phyloP scores from a whole-genome alignment of 2,329 filamentous ascomycete genomes.

The Fusarium chuoi region DNA sequence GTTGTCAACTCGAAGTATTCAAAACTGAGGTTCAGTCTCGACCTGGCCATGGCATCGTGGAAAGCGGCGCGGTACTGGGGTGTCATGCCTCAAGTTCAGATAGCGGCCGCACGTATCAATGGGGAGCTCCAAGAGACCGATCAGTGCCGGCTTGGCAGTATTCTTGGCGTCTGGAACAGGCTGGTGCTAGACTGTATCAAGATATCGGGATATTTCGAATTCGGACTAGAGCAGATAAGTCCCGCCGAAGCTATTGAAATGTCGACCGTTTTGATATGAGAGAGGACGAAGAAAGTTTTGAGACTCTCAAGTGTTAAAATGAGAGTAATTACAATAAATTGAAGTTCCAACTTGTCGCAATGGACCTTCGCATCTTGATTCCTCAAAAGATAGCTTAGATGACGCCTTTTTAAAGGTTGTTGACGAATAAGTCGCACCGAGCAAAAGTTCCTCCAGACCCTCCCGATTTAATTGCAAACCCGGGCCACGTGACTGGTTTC shows the following conservation, averaged over 20 bases:
- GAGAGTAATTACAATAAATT: not conserved
- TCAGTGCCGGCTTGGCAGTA: not conserved
- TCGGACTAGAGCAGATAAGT: not conserved
- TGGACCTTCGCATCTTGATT: rapidly evolving
- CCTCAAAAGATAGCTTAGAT: not conserved
- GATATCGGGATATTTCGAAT: not conserved
- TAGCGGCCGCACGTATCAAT: not conserved
- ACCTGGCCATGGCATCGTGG: not conserved
- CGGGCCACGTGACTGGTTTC: slow-evolving; percentile 1
- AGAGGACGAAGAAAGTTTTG: too few relatives aligned
- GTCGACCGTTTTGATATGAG: not conserved
- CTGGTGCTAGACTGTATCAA: not conserved
- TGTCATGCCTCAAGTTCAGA: not conserved
- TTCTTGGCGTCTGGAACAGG: not conserved
- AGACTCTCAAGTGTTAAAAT: too few relatives aligned
- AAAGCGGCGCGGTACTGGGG: not conserved
- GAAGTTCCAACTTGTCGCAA: rapidly evolving
- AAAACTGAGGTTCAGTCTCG: not conserved
- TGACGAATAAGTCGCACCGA: slow-evolving; percentile 7
- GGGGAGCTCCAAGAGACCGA: not conserved
- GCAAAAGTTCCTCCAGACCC: slow-evolving; percentile 19
- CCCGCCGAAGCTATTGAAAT: not conserved
- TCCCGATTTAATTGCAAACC: not conserved
- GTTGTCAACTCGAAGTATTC: not conserved
- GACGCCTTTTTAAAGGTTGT: slow-evolving; percentile 5